These are phyloP conservation scores for Bretschneidera sinensis DNA, from an alignment of 345 rosid species.

Conservation along the genomic window DNA sequence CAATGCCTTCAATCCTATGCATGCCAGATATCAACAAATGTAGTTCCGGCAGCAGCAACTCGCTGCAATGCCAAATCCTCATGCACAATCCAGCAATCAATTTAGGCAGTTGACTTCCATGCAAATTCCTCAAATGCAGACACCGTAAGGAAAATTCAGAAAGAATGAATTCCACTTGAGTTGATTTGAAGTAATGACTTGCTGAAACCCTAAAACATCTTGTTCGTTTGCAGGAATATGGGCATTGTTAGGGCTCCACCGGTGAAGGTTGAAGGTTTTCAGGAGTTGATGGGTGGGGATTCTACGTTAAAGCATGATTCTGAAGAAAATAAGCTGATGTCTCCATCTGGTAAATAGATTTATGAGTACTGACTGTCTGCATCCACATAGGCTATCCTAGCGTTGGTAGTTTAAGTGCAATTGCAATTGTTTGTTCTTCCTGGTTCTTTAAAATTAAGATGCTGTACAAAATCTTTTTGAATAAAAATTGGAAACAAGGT, in stretches of 20 bases:
- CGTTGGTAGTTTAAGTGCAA: constrained; percentile 4
- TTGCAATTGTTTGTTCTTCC: no score
- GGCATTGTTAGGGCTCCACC: constrained; percentile 77
- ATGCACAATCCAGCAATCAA: constrained; percentile 58
- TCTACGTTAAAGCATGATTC: constrained; percentile 61
- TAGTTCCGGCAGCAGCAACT: constrained; percentile 69
- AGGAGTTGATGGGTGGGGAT: constrained; percentile 93
- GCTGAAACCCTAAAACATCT: constrained; percentile 12
- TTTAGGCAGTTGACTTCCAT: constrained; percentile 60
- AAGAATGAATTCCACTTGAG: constrained; percentile 1
- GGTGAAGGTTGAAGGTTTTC: constrained; percentile 88
- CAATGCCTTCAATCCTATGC: constrained; percentile 53
- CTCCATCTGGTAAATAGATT: constrained; percentile 59
- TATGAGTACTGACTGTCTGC: not conserved
- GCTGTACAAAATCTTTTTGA: no score
- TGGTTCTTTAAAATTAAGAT: no score
- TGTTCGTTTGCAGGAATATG: constrained; percentile 47
- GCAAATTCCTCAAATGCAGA: constrained; percentile 70
- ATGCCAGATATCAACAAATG: constrained; percentile 51
- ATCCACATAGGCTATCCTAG: constrained; percentile 6
- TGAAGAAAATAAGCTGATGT: constrained; percentile 66
- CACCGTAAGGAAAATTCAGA: constrained; percentile 55
- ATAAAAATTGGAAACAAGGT: no score
- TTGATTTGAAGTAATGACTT: not conserved
- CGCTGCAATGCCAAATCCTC: constrained; percentile 60